Evolutionary conservation across 306 rosid genomes (phyloP).

Genomic region (Benincasa hispida): DNA sequence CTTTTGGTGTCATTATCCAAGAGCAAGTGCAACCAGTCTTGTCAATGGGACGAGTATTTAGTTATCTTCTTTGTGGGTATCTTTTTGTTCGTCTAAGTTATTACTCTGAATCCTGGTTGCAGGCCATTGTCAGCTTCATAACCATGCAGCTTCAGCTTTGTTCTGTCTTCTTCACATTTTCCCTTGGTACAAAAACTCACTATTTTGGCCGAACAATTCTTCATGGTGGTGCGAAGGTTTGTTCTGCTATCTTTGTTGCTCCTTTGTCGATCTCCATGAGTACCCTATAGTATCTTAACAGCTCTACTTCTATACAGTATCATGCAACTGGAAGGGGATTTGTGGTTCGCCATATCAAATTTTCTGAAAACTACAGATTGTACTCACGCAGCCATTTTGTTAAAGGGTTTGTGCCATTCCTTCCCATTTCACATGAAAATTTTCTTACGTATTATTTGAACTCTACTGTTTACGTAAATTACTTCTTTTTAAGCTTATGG

Average conservation of each 20-base stretch:
- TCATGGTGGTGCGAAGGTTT: conserved; percentile 97
- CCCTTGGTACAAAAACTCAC: conserved; percentile 83
- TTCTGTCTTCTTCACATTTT: conserved; percentile 83
- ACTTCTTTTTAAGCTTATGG: not conserved
- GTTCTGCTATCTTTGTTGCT: conserved; percentile 11
- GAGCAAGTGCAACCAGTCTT: not conserved
- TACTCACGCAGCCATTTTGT: conserved; percentile 98
- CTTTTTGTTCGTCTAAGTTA: not conserved
- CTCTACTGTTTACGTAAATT: not conserved
- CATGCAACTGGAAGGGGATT: conserved; percentile 97
- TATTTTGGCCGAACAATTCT: conserved; percentile 94
- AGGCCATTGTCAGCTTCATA: conserved; percentile 78
- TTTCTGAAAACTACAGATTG: conserved; percentile 85
- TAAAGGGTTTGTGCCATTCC: conserved; percentile 52
- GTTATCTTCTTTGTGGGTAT: not conserved
- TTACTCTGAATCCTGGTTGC: conserved; percentile 26
- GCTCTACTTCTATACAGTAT: conserved; percentile 42
- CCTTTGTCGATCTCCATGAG: not conserved
- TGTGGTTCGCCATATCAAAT: conserved; percentile 88
- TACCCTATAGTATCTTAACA: not conserved
- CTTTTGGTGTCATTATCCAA: not conserved
- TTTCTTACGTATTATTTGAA: not conserved
- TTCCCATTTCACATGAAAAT: not conserved
- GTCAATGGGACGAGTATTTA: not conserved
- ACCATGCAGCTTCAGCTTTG: conserved; percentile 96